These are phyloP conservation scores for Litchi chinensis DNA, from an alignment of 345 rosid genomes.

Conservation along the genomic window DNA sequence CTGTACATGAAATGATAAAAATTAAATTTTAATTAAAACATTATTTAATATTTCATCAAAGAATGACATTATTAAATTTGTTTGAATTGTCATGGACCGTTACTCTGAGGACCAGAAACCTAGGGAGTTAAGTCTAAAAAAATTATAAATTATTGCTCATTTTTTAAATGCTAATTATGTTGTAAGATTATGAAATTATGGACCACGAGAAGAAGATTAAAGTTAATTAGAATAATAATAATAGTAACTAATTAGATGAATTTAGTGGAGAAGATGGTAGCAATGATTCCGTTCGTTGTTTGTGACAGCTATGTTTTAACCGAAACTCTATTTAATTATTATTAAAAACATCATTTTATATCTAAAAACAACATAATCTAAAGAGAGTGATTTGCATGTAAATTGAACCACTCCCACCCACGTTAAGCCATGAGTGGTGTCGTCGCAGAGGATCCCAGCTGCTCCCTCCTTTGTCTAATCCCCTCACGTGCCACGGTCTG, in stretches of 20 bases:
- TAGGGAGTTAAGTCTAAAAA: not conserved
- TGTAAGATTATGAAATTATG: constrained; percentile 11
- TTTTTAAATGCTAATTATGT: not conserved
- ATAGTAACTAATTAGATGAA: constrained; percentile 8
- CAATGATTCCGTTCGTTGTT: constrained; percentile 34
- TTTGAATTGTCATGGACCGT: not conserved
- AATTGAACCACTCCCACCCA: constrained; percentile 7
- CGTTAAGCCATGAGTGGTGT: not conserved
- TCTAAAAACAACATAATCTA: too few relatives aligned
- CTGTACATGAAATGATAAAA: not conserved
- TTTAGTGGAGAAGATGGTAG: constrained; percentile 19
- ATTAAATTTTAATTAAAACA: not conserved
- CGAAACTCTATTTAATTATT: constrained; percentile 14
- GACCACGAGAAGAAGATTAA: not conserved
- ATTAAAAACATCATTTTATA: not conserved
- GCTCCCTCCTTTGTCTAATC: not conserved
- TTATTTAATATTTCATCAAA: not conserved
- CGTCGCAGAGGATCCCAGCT: constrained; percentile 18
- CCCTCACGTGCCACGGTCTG: not conserved
- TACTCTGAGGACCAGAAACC: not conserved
- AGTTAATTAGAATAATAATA: not conserved
- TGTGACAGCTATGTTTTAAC: constrained; percentile 34
- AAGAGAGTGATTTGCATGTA: not conserved
- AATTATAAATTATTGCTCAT: not conserved
- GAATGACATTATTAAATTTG: too few relatives aligned